These are phyloP conservation scores for Linnemannia exigua DNA, from an alignment of 192 early-diverging fungal genomes.

Conservation along the genomic window DNA sequence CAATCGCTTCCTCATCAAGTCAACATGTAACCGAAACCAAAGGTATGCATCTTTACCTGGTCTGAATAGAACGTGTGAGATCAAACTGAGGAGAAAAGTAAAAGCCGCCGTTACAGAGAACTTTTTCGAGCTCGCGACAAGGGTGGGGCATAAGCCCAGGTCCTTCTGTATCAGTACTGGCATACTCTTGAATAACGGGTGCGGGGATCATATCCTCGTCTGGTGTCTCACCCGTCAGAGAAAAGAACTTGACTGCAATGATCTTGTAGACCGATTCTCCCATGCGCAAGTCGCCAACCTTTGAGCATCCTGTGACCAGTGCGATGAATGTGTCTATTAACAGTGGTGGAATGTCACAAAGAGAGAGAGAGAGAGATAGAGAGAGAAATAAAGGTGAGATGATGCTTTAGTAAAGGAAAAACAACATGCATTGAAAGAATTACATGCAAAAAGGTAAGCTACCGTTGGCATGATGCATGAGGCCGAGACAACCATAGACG, in stretches of 20 bases:
- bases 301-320: slow-evolving; percentile 75
- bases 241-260: slow-evolving; percentile 80
- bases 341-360: too few relatives aligned
- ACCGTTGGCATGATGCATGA: slow-evolving; percentile 68
- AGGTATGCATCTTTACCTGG: slow-evolving; percentile 68
- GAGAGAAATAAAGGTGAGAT: slow-evolving; percentile 27
- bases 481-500: slow-evolving; percentile 69
- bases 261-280: slow-evolving; percentile 80
- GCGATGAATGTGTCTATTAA: slow-evolving; percentile 80
- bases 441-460: slow-evolving; percentile 29
- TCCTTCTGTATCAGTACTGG: slow-evolving; percentile 56
- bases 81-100: slow-evolving; percentile 94
- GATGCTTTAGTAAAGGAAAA: neutral
- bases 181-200: slow-evolving; percentile 52
- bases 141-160: slow-evolving; percentile 76
- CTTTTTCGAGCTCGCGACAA: slow-evolving; percentile 79
- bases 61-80: slow-evolving; percentile 85
- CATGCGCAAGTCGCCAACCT: slow-evolving; percentile 70
- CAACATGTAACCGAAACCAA: too few relatives aligned
- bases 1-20: too few relatives aligned
- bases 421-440: slow-evolving; percentile 7
- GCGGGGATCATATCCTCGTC: slow-evolving; percentile 70
- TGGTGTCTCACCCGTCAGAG: slow-evolving; percentile 78
- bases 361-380: slow-evolving; percentile 13
- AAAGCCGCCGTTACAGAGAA: slow-evolving; percentile 90